Evolutionary conservation across 306 rosid species (phyloP), one percentile per base, ranked within the genome.

Genomic region (Vigna trinervia): DNA sequence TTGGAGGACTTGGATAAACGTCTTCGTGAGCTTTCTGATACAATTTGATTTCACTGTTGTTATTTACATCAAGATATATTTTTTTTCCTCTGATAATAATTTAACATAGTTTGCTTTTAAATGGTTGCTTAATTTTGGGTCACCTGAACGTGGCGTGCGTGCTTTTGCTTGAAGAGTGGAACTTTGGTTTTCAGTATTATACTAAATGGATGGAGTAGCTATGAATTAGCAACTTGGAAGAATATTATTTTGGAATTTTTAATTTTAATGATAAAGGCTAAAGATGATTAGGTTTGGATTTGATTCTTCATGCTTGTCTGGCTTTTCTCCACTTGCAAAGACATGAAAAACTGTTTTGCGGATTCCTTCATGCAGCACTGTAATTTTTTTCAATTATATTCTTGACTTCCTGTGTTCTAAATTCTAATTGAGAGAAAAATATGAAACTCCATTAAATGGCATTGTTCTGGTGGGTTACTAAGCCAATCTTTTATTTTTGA

Each of bases 1-100:
- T 85, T 89, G 85, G 88, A 82, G 66, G 85, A 88, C 1, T 56
- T 93, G 66, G 98, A 84, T 63, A 88, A 75, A 59, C 91, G 83
- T 54, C 90, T 89, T 78, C 77, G 62, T 52, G 77, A 88, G 45
- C 87, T 90, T 76, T 85, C 90, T 20, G 69, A 79, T 50, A 74
- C 74, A 43, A 43, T 71, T 56, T 88, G 69, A 85, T 45, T 72
- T 15, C 22, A 30, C 41, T 28, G 5, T 8, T 58, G 12, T 12
- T 58, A 2, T 62, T 34, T 20, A 34, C 67, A 60, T 60, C 45
- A 13, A 60, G 8, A 5, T 5, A 0, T 5, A 0, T 34, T 34
- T 61, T 15, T 61, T 14, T 32, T 22, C 30, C 60, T 54, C 26
- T 57, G 6, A 57, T 36, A 15, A 34, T 62, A 34, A 32, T 62